phyloP scores from a whole-genome alignment of 441 rosid species.

The Bocquillonia castaneifolia region DNA sequence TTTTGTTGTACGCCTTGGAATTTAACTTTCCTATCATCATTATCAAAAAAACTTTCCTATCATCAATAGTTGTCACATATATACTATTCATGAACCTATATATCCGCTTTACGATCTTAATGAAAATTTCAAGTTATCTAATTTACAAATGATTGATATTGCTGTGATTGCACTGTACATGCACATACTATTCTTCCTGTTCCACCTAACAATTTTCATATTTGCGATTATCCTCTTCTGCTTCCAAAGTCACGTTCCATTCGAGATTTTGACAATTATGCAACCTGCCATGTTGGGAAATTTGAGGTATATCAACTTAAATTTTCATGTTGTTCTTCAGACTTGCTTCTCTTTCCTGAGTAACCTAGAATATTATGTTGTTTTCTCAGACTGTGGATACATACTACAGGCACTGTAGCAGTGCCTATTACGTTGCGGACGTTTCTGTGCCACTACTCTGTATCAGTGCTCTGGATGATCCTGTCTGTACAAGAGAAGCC shows the following conservation, averaged over 20 bases:
- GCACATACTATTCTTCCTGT: background rate
- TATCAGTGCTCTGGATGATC: constrained; percentile 85
- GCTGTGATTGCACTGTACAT: too few relatives aligned
- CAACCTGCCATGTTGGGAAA: constrained; percentile 73
- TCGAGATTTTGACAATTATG: constrained; percentile 73
- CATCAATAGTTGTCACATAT: background rate
- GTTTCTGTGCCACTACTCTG: constrained; percentile 78
- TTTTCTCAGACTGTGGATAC: constrained; percentile 76
- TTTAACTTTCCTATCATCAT: background rate
- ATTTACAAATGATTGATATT: too few relatives aligned
- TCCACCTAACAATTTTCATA: constrained; percentile 17
- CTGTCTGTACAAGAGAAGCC: constrained; percentile 83
- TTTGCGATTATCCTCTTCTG: constrained; percentile 15
- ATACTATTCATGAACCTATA: background rate
- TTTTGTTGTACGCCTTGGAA: background rate
- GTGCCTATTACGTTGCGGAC: constrained; percentile 48
- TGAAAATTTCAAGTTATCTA: too few relatives aligned
- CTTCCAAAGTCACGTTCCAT: constrained; percentile 68
- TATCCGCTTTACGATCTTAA: background rate
- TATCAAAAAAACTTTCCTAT: too few relatives aligned
- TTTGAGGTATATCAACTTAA: constrained; percentile 54
- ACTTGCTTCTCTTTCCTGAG: constrained; percentile 6
- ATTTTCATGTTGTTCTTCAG: constrained; percentile 11
- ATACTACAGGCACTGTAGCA: constrained; percentile 74
- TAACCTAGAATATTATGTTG: constrained; percentile 15